Evolutionary conservation across 306 rosid genomes (phyloP).

Genomic region (Echinosophora koreensis): DNA sequence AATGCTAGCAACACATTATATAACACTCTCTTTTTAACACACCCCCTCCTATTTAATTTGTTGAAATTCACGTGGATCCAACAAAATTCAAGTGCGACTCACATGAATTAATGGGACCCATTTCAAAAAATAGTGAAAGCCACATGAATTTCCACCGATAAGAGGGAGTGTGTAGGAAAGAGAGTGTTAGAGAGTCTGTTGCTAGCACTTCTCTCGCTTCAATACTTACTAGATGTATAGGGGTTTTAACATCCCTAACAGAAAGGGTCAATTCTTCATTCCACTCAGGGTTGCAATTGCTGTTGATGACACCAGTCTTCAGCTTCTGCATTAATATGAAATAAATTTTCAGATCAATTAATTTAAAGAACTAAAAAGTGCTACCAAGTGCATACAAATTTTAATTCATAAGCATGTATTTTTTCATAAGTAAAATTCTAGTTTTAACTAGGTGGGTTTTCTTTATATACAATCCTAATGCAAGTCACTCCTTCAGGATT

Average conservation of each 20-base stretch:
- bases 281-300: conserved; percentile 81
- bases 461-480: neutral
- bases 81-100: too few relatives aligned
- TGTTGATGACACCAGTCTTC: conserved; percentile 67
- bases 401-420: neutral
- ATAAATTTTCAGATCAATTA: neutral
- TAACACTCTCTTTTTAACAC: too few relatives aligned
- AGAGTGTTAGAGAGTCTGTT: too few relatives aligned
- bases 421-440: neutral
- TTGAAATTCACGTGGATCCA: too few relatives aligned
- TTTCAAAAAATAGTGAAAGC: too few relatives aligned
- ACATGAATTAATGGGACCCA: too few relatives aligned
- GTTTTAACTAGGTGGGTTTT: neutral
- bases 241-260: conserved; percentile 52
- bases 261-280: conserved; percentile 82
- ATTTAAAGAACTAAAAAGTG: neutral
- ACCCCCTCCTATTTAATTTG: too few relatives aligned
- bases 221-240: conserved; percentile 65
- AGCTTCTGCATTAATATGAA: conserved; percentile 57
- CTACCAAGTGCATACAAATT: neutral
- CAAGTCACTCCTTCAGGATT: neutral
- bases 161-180: too few relatives aligned
- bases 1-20: too few relatives aligned
- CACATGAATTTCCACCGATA: too few relatives aligned
- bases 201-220: neutral